A percentile compares a stretch with the other conserved stretches of the same genome.
Evolutionary conservation across 345 rosid species (phyloP).

Genomic region (Psidium guajava): DNA sequence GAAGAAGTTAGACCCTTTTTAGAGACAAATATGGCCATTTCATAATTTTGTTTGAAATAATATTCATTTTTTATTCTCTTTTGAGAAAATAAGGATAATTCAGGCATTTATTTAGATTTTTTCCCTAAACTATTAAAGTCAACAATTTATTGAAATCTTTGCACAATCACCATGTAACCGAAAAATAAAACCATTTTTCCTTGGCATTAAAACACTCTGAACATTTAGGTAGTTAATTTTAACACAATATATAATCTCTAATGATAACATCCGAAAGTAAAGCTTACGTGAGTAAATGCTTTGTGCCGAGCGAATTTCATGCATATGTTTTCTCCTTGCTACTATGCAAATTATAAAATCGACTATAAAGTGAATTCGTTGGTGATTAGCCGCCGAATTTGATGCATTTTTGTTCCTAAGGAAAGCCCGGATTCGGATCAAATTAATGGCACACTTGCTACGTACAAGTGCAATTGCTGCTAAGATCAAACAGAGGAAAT

Average conservation of each 20-base stretch:
- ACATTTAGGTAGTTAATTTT: neutral
- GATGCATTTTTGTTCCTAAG: neutral
- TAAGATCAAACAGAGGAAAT: neutral
- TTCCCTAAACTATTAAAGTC: neutral
- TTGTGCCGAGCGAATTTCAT: neutral
- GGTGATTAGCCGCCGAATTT: neutral
- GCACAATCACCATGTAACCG: neutral
- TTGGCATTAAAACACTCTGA: neutral
- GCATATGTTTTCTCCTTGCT: too few relatives aligned
- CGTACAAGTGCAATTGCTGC: neutral
- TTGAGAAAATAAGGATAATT: too few relatives aligned
- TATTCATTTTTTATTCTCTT: too few relatives aligned
- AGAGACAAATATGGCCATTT: too few relatives aligned
- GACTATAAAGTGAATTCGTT: neutral
- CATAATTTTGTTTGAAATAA: too few relatives aligned
- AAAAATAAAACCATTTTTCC: neutral
- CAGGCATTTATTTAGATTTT: too few relatives aligned
- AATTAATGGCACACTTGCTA: neutral
- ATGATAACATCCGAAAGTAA: neutral
- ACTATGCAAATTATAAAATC: neutral
- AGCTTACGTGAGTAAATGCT: neutral
- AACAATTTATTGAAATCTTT: neutral
- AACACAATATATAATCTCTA: neutral
- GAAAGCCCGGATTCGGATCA: neutral
- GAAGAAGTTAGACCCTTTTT: too few relatives aligned